Percentiles rank a stretch among this genome's conserved stretches.
phyloP scores from a whole-genome alignment of 2,329 filamentous ascomycete genomes.

The Apiospora pterosperma region DNA sequence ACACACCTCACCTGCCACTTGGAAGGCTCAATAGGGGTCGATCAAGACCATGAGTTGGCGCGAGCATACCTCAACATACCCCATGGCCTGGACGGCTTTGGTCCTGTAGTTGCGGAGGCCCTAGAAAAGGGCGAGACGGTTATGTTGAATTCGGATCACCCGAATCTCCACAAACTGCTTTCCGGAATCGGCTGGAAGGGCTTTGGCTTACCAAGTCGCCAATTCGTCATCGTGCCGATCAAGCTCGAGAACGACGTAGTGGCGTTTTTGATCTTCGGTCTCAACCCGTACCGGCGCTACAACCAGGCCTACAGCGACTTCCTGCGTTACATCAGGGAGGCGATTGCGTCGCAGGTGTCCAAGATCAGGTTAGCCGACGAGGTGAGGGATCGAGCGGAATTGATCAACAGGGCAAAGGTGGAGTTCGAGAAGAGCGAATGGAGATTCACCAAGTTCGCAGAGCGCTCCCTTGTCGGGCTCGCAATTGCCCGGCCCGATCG shows the following conservation, averaged over 20 bases:
- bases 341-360: slow-evolving; percentile 17
- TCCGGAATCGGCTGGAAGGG: slow-evolving; percentile 15
- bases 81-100: slow-evolving; percentile 17
- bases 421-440: slow-evolving; percentile 20
- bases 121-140: slow-evolving; percentile 13
- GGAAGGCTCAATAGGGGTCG: slow-evolving; percentile 17
- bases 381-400: slow-evolving; percentile 18
- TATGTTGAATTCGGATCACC: slow-evolving; percentile 14
- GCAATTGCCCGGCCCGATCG: slow-evolving; percentile 17
- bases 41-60: slow-evolving; percentile 10
- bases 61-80: slow-evolving; percentile 15
- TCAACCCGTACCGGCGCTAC: slow-evolving; percentile 21
- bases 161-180: slow-evolving; percentile 11
- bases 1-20: slow-evolving; percentile 16
- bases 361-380: slow-evolving; percentile 19
- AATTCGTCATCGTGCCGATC: slow-evolving; percentile 20
- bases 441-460: slow-evolving; percentile 22
- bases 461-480: slow-evolving; percentile 22
- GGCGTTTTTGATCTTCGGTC: slow-evolving; percentile 20
- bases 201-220: slow-evolving; percentile 11
- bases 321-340: slow-evolving; percentile 17
- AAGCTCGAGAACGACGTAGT: slow-evolving; percentile 13
- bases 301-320: slow-evolving; percentile 18
- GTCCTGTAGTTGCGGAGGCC: slow-evolving; percentile 17
- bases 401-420: slow-evolving; percentile 17